Evolutionary conservation across 495 filamentous ascomycete genomes (phyloP).

Genomic region (Annulohypoxylon nitens): DNA sequence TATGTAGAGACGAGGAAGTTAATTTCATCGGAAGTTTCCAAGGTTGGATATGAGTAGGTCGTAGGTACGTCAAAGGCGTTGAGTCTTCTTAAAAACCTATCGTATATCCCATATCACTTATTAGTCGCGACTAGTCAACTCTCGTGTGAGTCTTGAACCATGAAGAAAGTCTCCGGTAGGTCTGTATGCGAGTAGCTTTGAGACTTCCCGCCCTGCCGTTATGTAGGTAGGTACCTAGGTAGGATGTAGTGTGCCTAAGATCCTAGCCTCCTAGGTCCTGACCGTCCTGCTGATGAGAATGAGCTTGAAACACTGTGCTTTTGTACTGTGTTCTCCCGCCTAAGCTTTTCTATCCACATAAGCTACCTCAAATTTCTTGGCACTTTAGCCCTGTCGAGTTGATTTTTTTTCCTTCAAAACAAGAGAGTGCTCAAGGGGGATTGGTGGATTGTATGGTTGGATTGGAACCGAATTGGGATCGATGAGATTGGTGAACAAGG

Average conservation of each 20-base stretch:
- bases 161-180: constrained; percentile 24
- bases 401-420: background rate
- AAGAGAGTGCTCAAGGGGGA: constrained; percentile 11
- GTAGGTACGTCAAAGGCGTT: background rate
- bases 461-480: constrained; percentile 24
- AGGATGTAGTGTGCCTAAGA: no score
- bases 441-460: constrained; percentile 16
- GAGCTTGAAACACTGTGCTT: constrained; percentile 11
- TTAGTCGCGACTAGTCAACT: constrained; percentile 18
- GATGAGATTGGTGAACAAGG: constrained; percentile 32
- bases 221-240: background rate
- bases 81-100: constrained; percentile 5
- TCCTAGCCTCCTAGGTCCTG: no score
- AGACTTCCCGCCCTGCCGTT: background rate
- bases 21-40: constrained; percentile 15
- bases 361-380: constrained; percentile 16
- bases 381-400: constrained; percentile 4
- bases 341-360: constrained; percentile 25
- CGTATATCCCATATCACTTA: constrained; percentile 11
- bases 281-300: background rate
- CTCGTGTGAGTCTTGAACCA: constrained; percentile 1
- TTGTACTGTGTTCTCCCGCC: constrained; percentile 31
- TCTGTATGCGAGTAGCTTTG: background rate
- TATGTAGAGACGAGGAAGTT: constrained; percentile 7
- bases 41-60: background rate